Base-by-base conservation (phyloP, 225 moss, liverwort and hornwort genomes). In the Anthoceros angustus region DNA sequence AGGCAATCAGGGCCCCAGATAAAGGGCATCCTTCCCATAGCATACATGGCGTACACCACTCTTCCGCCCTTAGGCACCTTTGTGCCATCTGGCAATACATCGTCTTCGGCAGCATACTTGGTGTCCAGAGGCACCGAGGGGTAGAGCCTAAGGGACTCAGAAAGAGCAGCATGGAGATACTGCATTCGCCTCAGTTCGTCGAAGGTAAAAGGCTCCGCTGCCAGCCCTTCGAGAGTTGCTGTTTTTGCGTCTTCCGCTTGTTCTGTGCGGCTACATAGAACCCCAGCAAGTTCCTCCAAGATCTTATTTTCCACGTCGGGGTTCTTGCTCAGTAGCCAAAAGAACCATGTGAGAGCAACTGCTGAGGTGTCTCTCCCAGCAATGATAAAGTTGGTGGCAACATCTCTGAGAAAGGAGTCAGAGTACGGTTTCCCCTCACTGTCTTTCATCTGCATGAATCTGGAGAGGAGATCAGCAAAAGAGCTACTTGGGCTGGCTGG, bases 1-100 rank as follows among this genome's bases (percentile, higher is more conserved):
- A 42, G 42, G 6, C 80, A 82, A 6, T 93, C 82, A 5, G 75
- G 70, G 3, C 93, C 93, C 89, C 86, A 93, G 5, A 93, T 9
- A 15, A 70, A 72, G 2, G 69, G 45, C 89, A 89, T 74, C 15
- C 85, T 79, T 25, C 85, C 93, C 89, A 93, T 87, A 15, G 76
- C 70, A 0, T 68, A 82, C 3, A 69, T 25, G 7, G 76, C 68
- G 42, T 65, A 77, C 0, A 74, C 63, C 9, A 79, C 64, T 2
- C 77, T 40, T 6, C 71, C 72, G 7, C 72, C 77, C 66, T 82
- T 77, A 2, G 55, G 60, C 0, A 79, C 62, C 3, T 62, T 10
- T 0, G 68, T 79, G 25, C 77, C 79, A 9, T 79, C 79, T 0
- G 79, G 79, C 39, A 77, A 67, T 0, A 72, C 25, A 72, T 79